These are phyloP conservation scores for Taxawa tesnikishii DNA, from an alignment of 2,329 filamentous ascomycete species.

Conservation along the genomic window DNA sequence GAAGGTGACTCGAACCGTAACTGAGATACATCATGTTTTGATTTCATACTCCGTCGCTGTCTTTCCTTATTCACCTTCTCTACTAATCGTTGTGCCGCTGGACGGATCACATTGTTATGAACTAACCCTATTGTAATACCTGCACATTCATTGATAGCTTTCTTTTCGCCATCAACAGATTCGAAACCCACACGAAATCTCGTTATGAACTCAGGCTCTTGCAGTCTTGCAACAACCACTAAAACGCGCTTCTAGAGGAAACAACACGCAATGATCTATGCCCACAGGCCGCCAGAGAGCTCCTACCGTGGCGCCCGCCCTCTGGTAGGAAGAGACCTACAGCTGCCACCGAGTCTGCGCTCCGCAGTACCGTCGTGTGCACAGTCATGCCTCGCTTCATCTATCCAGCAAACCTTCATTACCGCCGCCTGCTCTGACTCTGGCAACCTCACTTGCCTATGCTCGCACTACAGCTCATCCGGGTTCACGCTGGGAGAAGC, in stretches of 20 bases:
- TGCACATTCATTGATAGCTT: no score
- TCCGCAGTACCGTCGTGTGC: slow-evolving; percentile 16
- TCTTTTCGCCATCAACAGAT: no score
- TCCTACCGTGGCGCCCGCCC: no score
- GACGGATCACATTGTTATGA: slow-evolving; percentile 1
- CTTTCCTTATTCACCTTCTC: not conserved
- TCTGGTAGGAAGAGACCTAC: not conserved
- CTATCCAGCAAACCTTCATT: slow-evolving; percentile 12
- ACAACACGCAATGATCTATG: not conserved
- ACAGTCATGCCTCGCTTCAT: slow-evolving; percentile 14
- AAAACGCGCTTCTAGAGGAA: not conserved
- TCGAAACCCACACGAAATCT: no score
- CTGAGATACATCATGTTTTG: slow-evolving; percentile 3
- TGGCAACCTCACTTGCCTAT: slow-evolving; percentile 16
- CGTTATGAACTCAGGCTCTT: no score
- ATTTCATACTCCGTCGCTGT: not conserved
- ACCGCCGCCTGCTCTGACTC: slow-evolving; percentile 8
- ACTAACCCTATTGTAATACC: not conserved
- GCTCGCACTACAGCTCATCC: slow-evolving; percentile 16
- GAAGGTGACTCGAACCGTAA: not conserved
- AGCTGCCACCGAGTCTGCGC: slow-evolving; percentile 8
- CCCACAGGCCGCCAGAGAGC: no score
- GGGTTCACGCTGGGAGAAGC: slow-evolving; percentile 21
- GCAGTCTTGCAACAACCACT: not conserved
- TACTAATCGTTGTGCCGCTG: slow-evolving; percentile 5